A percentile compares a stretch with the other conserved stretches of the same genome.
These are phyloP conservation scores for Babesia ovata DNA, from an alignment of 169 alveolate genomes.

Conservation along the genomic window DNA sequence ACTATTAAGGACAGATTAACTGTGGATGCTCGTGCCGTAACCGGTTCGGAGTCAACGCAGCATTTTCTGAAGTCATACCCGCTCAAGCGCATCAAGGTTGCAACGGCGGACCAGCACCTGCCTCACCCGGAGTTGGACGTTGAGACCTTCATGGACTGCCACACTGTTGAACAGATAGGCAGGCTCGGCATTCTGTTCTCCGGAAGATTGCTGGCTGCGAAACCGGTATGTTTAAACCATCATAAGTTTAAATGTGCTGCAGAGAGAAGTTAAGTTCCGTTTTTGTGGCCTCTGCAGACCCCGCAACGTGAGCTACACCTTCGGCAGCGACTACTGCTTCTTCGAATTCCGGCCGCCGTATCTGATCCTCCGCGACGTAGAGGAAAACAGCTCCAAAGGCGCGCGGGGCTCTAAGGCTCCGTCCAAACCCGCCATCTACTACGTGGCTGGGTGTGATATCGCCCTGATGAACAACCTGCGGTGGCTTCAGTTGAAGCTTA, in stretches of 20 bases:
- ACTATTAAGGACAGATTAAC: not conserved
- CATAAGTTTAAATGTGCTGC: not conserved
- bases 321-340: conserved; percentile 23
- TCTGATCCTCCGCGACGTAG: conserved; percentile 7
- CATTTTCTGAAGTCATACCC: conserved; percentile 37
- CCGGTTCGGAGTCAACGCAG: not conserved
- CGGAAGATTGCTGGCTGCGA: conserved; percentile 48
- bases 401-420: not conserved
- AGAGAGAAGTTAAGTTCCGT: not conserved
- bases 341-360: conserved; percentile 64
- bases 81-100: conserved; percentile 38
- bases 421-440: not conserved
- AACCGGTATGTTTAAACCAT: conserved; percentile 8
- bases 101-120: conserved; percentile 1
- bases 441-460: conserved; percentile 17
- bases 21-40: conserved; percentile 36
- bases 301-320: not conserved
- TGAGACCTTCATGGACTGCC: conserved; percentile 52
- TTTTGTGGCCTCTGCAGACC: not conserved
- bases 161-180: conserved; percentile 5
- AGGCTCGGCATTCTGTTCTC: conserved; percentile 24
- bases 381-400: not conserved
- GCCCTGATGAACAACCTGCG: conserved; percentile 29
- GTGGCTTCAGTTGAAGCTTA: conserved; percentile 52
- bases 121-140: conserved; percentile 7